phyloP scores from a whole-genome alignment of 768 basidiomycete genomes.

The Naganishia randhawae region DNA sequence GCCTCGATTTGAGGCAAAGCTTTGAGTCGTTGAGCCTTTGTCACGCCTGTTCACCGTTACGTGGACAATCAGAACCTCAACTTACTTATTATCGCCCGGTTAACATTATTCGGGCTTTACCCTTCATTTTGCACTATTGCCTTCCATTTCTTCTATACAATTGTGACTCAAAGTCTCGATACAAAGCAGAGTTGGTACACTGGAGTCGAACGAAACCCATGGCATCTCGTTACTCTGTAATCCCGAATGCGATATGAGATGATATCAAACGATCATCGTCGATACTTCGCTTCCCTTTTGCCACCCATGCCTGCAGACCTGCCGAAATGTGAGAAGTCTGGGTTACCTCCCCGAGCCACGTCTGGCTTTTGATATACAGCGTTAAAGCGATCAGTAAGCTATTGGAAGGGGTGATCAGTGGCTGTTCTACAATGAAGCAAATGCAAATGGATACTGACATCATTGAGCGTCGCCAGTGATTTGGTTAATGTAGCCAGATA shows the following conservation, averaged over 20 bases:
- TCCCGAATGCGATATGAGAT: neutral
- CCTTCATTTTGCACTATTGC: too few relatives aligned
- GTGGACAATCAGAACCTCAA: neutral
- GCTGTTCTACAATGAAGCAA: too few relatives aligned
- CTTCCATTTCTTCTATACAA: constrained; percentile 6
- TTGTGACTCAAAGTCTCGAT: neutral
- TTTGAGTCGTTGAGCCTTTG: neutral
- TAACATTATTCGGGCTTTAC: neutral
- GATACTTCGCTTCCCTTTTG: constrained; percentile 3
- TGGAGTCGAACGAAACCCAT: neutral
- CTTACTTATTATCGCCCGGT: neutral
- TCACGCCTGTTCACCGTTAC: neutral
- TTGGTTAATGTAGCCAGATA: constrained; percentile 85
- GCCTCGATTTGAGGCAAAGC: neutral
- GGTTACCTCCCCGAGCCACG: neutral
- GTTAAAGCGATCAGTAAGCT: constrained; percentile 19
- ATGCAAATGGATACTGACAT: constrained; percentile 57
- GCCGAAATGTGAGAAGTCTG: neutral
- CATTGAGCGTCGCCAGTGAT: constrained; percentile 78
- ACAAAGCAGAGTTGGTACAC: neutral
- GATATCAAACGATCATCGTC: neutral
- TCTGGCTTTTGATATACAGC: constrained; percentile 5
- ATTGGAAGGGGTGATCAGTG: neutral
- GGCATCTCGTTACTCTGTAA: neutral
- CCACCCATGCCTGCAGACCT: neutral